Evolutionary conservation across 2,329 filamentous ascomycete genomes (phyloP).

Genomic region (Fusarium sp.): DNA sequence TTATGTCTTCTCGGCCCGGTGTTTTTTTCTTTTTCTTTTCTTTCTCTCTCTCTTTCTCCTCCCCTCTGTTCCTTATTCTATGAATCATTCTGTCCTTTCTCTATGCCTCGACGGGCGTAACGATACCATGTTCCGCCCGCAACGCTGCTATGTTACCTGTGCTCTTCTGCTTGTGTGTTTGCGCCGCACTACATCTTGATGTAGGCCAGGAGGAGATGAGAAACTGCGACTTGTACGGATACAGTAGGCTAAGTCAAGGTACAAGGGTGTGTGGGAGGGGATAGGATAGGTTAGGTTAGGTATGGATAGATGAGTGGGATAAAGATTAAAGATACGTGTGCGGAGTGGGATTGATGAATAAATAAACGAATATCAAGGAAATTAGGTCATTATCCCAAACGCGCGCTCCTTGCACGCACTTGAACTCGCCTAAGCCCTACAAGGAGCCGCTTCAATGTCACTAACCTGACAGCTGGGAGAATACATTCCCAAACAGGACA

Average conservation of each 20-base stretch:
- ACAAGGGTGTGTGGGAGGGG: background rate
- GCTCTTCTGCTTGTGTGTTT: conserved; percentile 28
- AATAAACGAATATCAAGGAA: conserved; percentile 16
- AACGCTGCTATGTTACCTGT: conserved; percentile 31
- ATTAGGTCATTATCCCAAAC: conserved; percentile 23
- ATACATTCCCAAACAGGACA: conserved; percentile 1
- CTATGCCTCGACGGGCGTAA: conserved; percentile 22
- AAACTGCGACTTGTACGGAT: background rate
- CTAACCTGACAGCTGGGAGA: background rate
- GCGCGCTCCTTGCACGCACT: conserved; percentile 3
- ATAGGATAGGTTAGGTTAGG: background rate
- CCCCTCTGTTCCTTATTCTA: background rate
- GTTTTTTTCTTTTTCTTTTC: background rate
- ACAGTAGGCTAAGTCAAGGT: background rate
- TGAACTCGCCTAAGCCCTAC: conserved; percentile 30
- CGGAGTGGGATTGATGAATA: background rate
- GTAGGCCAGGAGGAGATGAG: conserved; percentile 2
- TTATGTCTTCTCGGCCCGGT: conserved; percentile 10
- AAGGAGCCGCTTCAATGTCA: conserved; percentile 1
- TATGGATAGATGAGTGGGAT: conserved; percentile 24
- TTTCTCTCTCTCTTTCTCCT: background rate
- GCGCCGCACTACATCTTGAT: conserved; percentile 19
- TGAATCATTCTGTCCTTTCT: conserved; percentile 9
- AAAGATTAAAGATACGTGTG: conserved; percentile 2
- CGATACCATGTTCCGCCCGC: conserved; percentile 28